Conservation (phyloP, 495 filamentous ascomycete genomes). For the Glarea lozoyensis region DNA sequence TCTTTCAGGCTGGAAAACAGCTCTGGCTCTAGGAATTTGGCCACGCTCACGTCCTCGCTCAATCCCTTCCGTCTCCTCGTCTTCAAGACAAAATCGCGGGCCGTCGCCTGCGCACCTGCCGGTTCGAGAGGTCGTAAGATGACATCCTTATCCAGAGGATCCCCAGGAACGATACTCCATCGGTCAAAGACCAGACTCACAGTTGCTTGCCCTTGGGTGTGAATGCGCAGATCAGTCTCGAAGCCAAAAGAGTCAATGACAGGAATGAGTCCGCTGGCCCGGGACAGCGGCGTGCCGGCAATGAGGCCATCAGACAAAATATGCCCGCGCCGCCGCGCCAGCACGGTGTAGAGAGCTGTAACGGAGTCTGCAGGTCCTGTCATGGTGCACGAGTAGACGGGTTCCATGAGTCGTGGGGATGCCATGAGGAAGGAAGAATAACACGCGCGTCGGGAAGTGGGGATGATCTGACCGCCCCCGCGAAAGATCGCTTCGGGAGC, state of each 20-base stretch:
- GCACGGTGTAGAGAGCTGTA: constrained; percentile 79
- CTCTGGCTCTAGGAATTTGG: constrained; percentile 92
- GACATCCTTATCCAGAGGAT: constrained; percentile 82
- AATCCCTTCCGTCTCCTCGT: constrained; percentile 87
- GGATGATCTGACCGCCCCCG: constrained; percentile 95
- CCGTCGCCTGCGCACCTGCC: constrained; percentile 75
- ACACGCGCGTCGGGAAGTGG: constrained; percentile 80
- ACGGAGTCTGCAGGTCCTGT: constrained; percentile 88
- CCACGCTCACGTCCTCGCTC: constrained; percentile 89
- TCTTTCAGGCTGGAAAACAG: constrained; percentile 82
- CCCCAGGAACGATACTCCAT: constrained; percentile 91
- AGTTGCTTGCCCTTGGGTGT: constrained; percentile 87
- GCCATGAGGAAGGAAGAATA: constrained; percentile 97
- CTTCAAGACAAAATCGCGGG: constrained; percentile 93
- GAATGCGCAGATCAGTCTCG: constrained; percentile 92
- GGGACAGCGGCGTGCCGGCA: constrained; percentile 91
- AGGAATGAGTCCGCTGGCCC: constrained; percentile 80
- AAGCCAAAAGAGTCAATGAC: constrained; percentile 97
- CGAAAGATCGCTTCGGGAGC: constrained; percentile 86
- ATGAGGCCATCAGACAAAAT: constrained; percentile 89
- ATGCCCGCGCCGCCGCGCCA: constrained; percentile 81
- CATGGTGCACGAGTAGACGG: constrained; percentile 85
- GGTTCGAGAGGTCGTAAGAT: constrained; percentile 78
- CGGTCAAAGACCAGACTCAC: constrained; percentile 91
- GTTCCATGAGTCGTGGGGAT: constrained; percentile 91